These are phyloP conservation scores for Heterobasidion parviporum DNA, from an alignment of 1,284 basidiomycete genomes.

Conservation along the genomic window DNA sequence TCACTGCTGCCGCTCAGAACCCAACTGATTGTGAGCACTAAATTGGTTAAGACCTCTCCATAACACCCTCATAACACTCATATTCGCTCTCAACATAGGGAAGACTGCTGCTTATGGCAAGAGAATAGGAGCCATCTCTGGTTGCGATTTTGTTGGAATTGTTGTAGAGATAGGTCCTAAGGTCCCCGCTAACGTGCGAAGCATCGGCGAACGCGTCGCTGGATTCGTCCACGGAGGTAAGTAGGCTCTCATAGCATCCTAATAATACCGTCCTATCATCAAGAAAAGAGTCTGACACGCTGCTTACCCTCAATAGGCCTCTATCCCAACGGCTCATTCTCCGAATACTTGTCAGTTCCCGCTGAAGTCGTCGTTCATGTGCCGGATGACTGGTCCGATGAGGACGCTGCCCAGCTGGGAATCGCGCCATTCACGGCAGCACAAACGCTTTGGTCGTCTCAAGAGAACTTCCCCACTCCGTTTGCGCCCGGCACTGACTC, in stretches of 20 bases:
- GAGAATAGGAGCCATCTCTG: conserved; percentile 8
- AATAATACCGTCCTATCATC: not conserved
- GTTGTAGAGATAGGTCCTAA: conserved; percentile 22
- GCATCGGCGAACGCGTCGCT: conserved; percentile 21
- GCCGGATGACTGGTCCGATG: conserved; percentile 22
- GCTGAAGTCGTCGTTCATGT: conserved; percentile 18
- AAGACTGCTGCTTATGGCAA: not conserved
- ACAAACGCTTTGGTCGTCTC: conserved; percentile 20
- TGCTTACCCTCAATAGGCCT: not conserved
- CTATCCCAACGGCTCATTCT: conserved; percentile 18
- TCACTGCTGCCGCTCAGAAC: conserved; percentile 6
- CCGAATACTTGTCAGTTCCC: conserved; percentile 22
- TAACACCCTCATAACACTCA: not conserved
- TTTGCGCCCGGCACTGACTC: conserved; percentile 10
- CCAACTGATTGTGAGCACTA: conserved; percentile 5
- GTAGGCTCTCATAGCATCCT: not conserved
- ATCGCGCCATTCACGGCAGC: conserved; percentile 20
- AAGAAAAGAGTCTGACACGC: not conserved
- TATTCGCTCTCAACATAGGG: not conserved
- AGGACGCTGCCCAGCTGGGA: conserved; percentile 23
- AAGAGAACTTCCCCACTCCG: conserved; percentile 14
- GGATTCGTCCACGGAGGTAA: conserved; percentile 21
- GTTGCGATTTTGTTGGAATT: conserved; percentile 13
- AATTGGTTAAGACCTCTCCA: not conserved
- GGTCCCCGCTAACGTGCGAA: conserved; percentile 13